These are phyloP conservation scores for Fusarium sp. DNA, from an alignment of 2,329 filamentous ascomycete species.

Conservation along the genomic window DNA sequence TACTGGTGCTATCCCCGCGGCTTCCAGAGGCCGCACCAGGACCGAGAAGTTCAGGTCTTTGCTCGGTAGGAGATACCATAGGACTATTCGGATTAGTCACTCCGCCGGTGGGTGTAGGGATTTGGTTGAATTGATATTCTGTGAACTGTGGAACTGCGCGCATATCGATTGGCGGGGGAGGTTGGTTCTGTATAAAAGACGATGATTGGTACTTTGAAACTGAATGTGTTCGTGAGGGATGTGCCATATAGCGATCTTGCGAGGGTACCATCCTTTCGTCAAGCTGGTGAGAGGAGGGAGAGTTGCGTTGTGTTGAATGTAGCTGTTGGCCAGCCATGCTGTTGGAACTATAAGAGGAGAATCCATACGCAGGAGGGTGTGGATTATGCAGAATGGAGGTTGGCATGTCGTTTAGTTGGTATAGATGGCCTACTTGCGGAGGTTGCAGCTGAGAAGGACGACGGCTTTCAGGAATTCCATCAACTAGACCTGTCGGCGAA, in stretches of 20 bases:
- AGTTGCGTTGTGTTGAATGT: constrained; percentile 12
- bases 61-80: constrained; percentile 24
- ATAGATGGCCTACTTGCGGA: constrained; percentile 16
- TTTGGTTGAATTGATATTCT: constrained; percentile 14
- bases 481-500: constrained; percentile 41
- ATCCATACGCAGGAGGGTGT: constrained; percentile 23
- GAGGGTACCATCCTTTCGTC: constrained; percentile 11
- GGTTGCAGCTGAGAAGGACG: constrained; percentile 27
- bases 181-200: constrained; percentile 17
- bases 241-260: constrained; percentile 21
- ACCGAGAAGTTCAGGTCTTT: constrained; percentile 36
- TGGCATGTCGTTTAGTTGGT: constrained; percentile 30
- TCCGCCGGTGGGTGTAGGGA: background rate
- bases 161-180: constrained; percentile 6
- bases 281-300: constrained; percentile 3
- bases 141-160: constrained; percentile 3
- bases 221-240: constrained; percentile 13
- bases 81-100: constrained; percentile 15
- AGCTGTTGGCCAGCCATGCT: constrained; percentile 21
- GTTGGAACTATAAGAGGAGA: constrained; percentile 17
- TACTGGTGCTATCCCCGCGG: background rate
- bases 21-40: constrained; percentile 1
- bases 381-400: constrained; percentile 28
- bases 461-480: constrained; percentile 29
- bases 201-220: constrained; percentile 11